phyloP scores from a whole-genome alignment of 805 yeast genomes.

The Clavispora santaluciae region DNA sequence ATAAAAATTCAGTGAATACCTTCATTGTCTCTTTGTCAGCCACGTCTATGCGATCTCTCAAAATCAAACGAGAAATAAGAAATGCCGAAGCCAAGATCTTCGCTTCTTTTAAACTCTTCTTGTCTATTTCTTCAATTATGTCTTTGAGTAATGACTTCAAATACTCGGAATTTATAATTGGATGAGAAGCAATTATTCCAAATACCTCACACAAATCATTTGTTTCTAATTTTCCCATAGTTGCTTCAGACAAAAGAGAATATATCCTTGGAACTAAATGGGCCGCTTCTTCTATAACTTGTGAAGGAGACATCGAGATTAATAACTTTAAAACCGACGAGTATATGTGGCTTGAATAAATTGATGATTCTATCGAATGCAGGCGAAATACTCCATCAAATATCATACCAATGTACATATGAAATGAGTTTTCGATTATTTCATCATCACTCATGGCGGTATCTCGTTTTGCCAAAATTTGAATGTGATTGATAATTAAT shows the following conservation, averaged over 20 bases:
- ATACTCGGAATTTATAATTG: conserved; percentile 11
- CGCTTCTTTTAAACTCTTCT: conserved; percentile 15
- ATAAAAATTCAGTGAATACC: conserved; percentile 10
- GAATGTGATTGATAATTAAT: conserved; percentile 20
- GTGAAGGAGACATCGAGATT: conserved; percentile 27
- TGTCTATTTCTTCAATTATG: conserved; percentile 5
- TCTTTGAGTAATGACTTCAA: conserved; percentile 1
- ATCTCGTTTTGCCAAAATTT: conserved; percentile 12
- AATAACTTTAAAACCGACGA: conserved; percentile 34
- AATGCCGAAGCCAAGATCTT: conserved; percentile 36
- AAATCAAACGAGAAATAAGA: conserved; percentile 42
- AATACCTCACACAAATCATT: conserved; percentile 38
- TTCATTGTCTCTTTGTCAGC: conserved; percentile 11
- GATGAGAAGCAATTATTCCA: conserved; percentile 48
- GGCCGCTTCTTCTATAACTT: conserved; percentile 19
- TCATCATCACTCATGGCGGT: conserved; percentile 14
- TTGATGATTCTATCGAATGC: conserved; percentile 7
- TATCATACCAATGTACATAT: conserved; percentile 25
- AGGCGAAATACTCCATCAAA: conserved; percentile 34
- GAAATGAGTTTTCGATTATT: conserved; percentile 10
- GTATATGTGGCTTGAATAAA: conserved; percentile 22
- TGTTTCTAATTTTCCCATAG: conserved; percentile 19
- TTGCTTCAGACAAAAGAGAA: conserved; percentile 18
- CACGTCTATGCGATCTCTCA: conserved; percentile 20
- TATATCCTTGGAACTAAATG: conserved; percentile 19